Conservation (phyloP, 169 alveolate genomes). For the Plasmodium relictum region DNA sequence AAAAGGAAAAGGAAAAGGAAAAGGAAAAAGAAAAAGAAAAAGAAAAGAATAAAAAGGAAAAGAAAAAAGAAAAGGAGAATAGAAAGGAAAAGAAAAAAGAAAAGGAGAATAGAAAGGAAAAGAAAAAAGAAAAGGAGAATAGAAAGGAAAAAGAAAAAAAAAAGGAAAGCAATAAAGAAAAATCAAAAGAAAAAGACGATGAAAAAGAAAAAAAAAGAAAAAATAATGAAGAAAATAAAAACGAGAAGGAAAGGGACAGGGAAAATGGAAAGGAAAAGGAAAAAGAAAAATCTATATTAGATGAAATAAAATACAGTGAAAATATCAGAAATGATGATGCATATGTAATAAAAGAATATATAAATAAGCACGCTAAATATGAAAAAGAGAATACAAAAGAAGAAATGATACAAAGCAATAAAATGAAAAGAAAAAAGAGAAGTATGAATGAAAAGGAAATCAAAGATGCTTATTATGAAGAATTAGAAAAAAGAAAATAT, state of each 20-base stretch:
- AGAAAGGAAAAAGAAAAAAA: slow-evolving; percentile 8
- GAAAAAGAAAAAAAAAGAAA: not conserved
- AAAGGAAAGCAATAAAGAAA: slow-evolving; percentile 1
- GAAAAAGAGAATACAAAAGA: not conserved
- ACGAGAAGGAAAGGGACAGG: not conserved
- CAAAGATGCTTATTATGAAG: slow-evolving; percentile 17
- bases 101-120: not conserved
- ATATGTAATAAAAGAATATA: not conserved
- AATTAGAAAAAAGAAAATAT: slow-evolving; percentile 50
- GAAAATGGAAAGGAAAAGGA: not conserved
- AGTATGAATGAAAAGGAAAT: slow-evolving; percentile 12
- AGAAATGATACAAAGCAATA: not conserved
- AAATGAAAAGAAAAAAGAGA: not conserved
- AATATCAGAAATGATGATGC: not conserved
- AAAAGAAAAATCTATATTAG: not conserved
- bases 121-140: not conserved
- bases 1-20: not conserved
- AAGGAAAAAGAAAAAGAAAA: not conserved
- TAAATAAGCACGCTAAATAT: not conserved
- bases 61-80: not conserved
- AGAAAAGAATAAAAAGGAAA: not conserved
- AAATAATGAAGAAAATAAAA: not conserved
- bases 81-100: not conserved
- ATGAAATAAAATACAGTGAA: not conserved
- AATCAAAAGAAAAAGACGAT: not conserved